These are phyloP conservation scores for Colletotrichum liriopes DNA, from an alignment of 2,329 filamentous ascomycete species.

Conservation along the genomic window DNA sequence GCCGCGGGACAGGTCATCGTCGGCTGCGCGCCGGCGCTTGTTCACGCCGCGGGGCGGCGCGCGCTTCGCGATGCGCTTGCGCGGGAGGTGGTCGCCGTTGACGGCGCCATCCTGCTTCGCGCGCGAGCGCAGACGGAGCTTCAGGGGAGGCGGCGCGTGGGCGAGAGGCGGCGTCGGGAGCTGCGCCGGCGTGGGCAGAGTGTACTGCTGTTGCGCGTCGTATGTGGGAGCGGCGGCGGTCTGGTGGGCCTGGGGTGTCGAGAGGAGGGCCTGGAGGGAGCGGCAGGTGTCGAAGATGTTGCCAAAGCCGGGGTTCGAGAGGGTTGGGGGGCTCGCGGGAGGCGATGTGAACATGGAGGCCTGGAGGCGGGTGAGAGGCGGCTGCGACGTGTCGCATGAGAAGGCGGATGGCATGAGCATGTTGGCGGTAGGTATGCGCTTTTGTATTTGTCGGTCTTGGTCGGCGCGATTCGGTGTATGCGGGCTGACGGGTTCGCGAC, in stretches of 20 bases:
- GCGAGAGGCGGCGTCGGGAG: constrained; percentile 71
- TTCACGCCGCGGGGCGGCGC: constrained; percentile 62
- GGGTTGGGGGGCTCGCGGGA: constrained; percentile 69
- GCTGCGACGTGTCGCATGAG: constrained; percentile 69
- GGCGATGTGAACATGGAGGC: constrained; percentile 71
- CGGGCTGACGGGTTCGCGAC: constrained; percentile 34
- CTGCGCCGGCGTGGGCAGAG: constrained; percentile 58
- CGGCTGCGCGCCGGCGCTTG: constrained; percentile 66
- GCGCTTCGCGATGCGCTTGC: constrained; percentile 69
- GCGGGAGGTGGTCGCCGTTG: constrained; percentile 52
- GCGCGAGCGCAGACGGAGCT: constrained; percentile 70
- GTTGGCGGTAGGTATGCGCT: constrained; percentile 43
- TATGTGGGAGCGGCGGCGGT: constrained; percentile 47
- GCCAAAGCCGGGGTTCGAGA: constrained; percentile 63
- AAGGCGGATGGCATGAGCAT: constrained; percentile 75
- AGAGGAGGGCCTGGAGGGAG: constrained; percentile 73
- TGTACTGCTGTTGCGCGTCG: constrained; percentile 50
- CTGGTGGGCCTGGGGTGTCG: constrained; percentile 52
- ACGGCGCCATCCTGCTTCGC: constrained; percentile 48
- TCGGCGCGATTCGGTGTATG: background rate
- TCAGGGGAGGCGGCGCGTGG: constrained; percentile 66
- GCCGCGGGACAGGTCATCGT: constrained; percentile 63
- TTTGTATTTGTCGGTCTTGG: constrained; percentile 5
- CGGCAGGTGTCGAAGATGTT: constrained; percentile 74
- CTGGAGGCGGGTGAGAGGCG: constrained; percentile 62